These are phyloP conservation scores for Cercospora sesami DNA, from an alignment of 2,329 filamentous ascomycete species.

Conservation along the genomic window DNA sequence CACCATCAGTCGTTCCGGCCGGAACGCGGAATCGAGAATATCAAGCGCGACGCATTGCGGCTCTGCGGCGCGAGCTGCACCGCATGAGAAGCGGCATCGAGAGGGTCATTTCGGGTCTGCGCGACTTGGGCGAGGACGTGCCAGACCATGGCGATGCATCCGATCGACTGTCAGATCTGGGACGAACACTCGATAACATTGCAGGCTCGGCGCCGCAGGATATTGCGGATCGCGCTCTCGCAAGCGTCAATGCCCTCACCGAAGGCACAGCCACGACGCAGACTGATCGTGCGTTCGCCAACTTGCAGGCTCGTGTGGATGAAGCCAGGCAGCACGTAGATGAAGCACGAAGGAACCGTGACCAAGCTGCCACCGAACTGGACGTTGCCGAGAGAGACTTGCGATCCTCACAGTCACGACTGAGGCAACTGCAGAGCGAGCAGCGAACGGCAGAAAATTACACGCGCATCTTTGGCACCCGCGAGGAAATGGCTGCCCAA, in stretches of 20 bases:
- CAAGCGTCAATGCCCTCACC: conserved; percentile 28
- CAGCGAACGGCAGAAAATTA: conserved; percentile 42
- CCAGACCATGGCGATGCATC: conserved; percentile 38
- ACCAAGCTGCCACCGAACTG: conserved; percentile 38
- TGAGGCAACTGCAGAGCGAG: conserved; percentile 40
- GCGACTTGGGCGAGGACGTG: conserved; percentile 40
- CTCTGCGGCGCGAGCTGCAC: conserved; percentile 41
- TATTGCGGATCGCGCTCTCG: conserved; percentile 28
- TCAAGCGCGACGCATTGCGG: conserved; percentile 39
- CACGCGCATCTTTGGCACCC: conserved; percentile 47
- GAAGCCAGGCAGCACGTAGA: conserved; percentile 36
- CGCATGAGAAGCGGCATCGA: conserved; percentile 43
- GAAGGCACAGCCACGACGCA: conserved; percentile 20
- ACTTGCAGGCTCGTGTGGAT: conserved; percentile 36
- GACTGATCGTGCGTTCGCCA: conserved; percentile 30
- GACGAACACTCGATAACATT: conserved; percentile 36
- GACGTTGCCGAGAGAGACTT: conserved; percentile 39
- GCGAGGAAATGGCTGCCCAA: conserved; percentile 49
- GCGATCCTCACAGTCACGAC: conserved; percentile 33
- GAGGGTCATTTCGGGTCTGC: conserved; percentile 40
- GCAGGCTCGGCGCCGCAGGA: conserved; percentile 25
- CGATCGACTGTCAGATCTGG: conserved; percentile 33
- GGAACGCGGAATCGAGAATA: conserved; percentile 39
- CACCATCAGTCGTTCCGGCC: conserved; percentile 32
- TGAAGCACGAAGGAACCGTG: conserved; percentile 36